A percentile compares a stretch with the other conserved stretches of the same genome.
Conservation (phyloP, 2,329 filamentous ascomycete genomes). For the Saccharata proteae region DNA sequence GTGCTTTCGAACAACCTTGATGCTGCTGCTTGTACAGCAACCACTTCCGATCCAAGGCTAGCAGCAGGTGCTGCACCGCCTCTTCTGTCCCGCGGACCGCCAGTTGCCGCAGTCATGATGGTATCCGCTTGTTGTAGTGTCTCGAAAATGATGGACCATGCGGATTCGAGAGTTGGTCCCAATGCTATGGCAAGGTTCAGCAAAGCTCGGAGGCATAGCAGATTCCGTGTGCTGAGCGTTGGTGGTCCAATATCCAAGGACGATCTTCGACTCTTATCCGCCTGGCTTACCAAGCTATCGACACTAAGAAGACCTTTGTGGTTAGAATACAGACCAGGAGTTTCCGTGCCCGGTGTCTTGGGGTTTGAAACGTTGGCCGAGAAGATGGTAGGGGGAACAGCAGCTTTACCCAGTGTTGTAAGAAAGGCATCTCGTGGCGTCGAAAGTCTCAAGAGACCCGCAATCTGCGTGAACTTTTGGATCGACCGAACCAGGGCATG, state of each 20-base stretch:
- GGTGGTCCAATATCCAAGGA: constrained; percentile 36
- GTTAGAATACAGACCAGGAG: constrained; percentile 52
- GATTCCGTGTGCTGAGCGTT: constrained; percentile 68
- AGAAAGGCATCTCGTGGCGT: constrained; percentile 91
- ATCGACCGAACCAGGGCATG: constrained; percentile 84
- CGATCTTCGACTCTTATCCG: constrained; percentile 49
- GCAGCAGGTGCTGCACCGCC: constrained; percentile 17
- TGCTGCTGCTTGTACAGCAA: constrained; percentile 79
- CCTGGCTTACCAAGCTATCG: constrained; percentile 54
- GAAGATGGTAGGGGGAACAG: constrained; percentile 66
- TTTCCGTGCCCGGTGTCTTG: constrained; percentile 35
- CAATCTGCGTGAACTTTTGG: constrained; percentile 90
- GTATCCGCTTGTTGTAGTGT: constrained; percentile 89
- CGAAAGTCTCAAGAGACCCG: constrained; percentile 69
- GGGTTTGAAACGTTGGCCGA: constrained; percentile 26
- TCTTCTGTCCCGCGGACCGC: constrained; percentile 10
- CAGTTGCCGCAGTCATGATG: constrained; percentile 45
- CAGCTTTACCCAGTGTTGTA: constrained; percentile 85
- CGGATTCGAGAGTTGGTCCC: constrained; percentile 70
- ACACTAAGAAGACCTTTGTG: constrained; percentile 62
- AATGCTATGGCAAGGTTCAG: constrained; percentile 93
- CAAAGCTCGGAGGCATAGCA: constrained; percentile 79
- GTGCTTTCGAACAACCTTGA: constrained; percentile 84
- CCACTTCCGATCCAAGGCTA: constrained; percentile 59
- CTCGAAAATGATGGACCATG: constrained; percentile 86